A percentile compares a stretch with the other conserved stretches of the same genome.
These are phyloP conservation scores for Rosa hybrid DNA, from an alignment of 331 rosid species.

Conservation along the genomic window DNA sequence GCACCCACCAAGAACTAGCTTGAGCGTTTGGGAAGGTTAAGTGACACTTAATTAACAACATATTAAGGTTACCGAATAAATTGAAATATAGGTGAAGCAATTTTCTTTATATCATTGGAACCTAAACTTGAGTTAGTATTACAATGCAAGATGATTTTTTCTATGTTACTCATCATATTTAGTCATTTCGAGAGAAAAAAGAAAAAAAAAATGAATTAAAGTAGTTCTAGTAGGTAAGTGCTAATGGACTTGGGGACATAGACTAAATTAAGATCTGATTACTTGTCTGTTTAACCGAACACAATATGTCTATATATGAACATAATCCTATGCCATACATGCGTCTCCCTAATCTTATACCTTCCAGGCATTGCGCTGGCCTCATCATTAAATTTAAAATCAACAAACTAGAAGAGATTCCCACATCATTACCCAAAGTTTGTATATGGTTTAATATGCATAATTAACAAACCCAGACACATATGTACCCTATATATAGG, in stretches of 20 bases:
- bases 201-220: background rate
- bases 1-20: no score
- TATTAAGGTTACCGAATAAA: no score
- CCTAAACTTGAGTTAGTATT: no score
- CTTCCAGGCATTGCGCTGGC: slow-evolving; percentile 1
- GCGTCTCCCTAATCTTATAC: slow-evolving; percentile 8
- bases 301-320: slow-evolving; percentile 15
- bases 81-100: no score
- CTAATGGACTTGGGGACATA: slow-evolving; percentile 29
- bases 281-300: slow-evolving; percentile 15
- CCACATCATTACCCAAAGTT: background rate
- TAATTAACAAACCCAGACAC: no score
- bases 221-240: background rate
- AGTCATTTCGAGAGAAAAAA: no score
- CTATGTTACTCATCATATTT: no score
- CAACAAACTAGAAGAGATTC: background rate
- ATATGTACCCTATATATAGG: no score
- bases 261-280: background rate
- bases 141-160: no score
- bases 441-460: background rate
- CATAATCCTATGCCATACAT: background rate
- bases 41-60: no score
- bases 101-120: no score
- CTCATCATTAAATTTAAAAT: background rate
- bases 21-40: no score